Evolutionary conservation across 139 green algal genomes (phyloP).

Genomic region (Dunaliella primolecta): DNA sequence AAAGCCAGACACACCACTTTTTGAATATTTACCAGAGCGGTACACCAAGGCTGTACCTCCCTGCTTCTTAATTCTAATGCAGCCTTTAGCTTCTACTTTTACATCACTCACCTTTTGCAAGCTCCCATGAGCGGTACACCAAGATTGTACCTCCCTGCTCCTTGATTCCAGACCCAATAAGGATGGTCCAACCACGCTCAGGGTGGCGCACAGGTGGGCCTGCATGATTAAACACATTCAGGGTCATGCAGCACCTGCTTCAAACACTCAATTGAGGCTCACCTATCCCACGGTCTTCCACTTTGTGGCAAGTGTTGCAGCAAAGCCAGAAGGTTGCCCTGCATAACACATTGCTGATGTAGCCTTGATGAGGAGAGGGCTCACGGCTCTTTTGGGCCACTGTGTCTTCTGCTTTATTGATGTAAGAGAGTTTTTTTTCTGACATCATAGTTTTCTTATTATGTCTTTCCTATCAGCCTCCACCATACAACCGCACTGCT

Average conservation of each 20-base stretch:
- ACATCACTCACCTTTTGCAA: constrained; percentile 18
- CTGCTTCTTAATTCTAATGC: constrained; percentile 54
- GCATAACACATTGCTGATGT: not conserved
- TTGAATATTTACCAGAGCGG: constrained; percentile 11
- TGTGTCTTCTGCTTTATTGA: too few species aligned
- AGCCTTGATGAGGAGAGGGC: not conserved
- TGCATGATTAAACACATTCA: constrained; percentile 4
- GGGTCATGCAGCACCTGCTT: not conserved
- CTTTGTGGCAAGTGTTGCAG: not conserved
- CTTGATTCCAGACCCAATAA: constrained; percentile 78
- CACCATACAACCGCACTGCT: too few species aligned
- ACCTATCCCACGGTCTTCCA: too few species aligned
- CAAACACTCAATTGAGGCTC: not conserved
- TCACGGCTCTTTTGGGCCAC: not conserved
- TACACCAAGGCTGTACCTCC: constrained; percentile 46
- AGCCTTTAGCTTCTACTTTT: not conserved
- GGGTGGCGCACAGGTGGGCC: not conserved
- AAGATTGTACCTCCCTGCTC: constrained; percentile 38
- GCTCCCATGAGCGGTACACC: constrained; percentile 31
- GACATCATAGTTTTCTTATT: too few species aligned
- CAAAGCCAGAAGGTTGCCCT: too few species aligned
- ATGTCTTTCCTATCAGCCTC: too few species aligned
- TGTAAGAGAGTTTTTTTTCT: too few species aligned
- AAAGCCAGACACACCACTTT: constrained; percentile 8
- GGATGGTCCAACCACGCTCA: constrained; percentile 53